Evolutionary conservation across 352 stramenopile genomes (phyloP).

Genomic region (Phytophthora sp.): DNA sequence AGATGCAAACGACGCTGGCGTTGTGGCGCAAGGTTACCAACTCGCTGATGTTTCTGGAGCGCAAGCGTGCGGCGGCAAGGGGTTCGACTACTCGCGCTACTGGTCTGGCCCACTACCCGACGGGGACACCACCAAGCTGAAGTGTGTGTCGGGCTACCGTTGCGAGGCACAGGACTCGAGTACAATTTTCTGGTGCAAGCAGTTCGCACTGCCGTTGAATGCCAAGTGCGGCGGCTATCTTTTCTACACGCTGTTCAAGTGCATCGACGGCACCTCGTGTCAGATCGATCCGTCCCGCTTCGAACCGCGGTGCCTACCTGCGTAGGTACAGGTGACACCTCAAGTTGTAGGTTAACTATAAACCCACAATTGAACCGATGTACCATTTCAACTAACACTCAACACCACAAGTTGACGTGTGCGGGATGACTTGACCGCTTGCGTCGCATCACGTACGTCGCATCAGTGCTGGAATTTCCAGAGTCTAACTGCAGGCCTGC

Average conservation of each 20-base stretch:
- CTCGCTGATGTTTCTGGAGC: conserved; percentile 23
- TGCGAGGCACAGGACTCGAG: conserved; percentile 14
- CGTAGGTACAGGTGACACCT: too few relatives aligned
- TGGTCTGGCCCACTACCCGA: conserved; percentile 18
- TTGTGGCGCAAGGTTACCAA: conserved; percentile 12
- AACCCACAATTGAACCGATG: too few relatives aligned
- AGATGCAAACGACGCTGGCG: not conserved
- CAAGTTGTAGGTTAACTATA: too few relatives aligned
- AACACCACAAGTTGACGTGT: too few relatives aligned
- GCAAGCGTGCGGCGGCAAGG: conserved; percentile 21
- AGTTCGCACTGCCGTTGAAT: conserved; percentile 26
- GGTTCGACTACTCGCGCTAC: conserved; percentile 30
- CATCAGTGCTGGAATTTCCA: too few relatives aligned
- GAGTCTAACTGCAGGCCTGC: too few relatives aligned
- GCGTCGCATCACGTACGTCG: too few relatives aligned
- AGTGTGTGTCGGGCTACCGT: conserved; percentile 25
- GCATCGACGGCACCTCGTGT: conserved; percentile 25
- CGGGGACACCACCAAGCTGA: conserved; percentile 18
- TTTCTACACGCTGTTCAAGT: conserved; percentile 37
- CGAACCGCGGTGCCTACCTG: conserved; percentile 21
- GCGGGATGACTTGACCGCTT: too few relatives aligned
- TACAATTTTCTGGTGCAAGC: conserved; percentile 28
- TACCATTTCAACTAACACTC: too few relatives aligned
- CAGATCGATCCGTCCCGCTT: conserved; percentile 14
- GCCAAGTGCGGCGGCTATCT: conserved; percentile 27